These are phyloP conservation scores for Harringtonia lauricola DNA, from an alignment of 2,329 filamentous ascomycete genomes.

Conservation along the genomic window DNA sequence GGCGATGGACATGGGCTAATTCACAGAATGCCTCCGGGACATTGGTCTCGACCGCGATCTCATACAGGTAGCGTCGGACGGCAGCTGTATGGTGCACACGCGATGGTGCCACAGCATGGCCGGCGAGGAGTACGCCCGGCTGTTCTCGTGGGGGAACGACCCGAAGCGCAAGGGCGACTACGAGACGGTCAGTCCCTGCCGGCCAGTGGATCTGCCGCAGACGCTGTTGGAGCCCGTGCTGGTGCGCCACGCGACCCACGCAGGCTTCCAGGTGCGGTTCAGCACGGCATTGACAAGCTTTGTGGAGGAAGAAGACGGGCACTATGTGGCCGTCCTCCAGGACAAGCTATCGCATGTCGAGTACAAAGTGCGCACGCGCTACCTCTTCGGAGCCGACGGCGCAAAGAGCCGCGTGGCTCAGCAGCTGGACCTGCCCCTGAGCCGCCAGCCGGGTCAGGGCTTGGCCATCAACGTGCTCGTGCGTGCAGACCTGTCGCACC, in stretches of 20 bases:
- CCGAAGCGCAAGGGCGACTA: conserved; percentile 33
- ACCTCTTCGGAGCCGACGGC: conserved; percentile 49
- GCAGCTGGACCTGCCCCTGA: conserved; percentile 24
- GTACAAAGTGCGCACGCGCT: conserved; percentile 37
- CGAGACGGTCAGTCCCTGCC: conserved; percentile 31
- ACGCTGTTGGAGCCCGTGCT: conserved; percentile 37
- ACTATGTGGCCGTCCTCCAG: conserved; percentile 16
- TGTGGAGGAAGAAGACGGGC: conserved; percentile 15
- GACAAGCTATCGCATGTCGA: conserved; percentile 13
- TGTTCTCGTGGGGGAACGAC: conserved; percentile 39
- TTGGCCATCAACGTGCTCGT: conserved; percentile 29
- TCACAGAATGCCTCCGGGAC: conserved; percentile 41
- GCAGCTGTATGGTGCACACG: conserved; percentile 34
- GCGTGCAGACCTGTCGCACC: conserved; percentile 34
- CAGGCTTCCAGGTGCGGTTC: conserved; percentile 31
- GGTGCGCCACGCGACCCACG: conserved; percentile 25
- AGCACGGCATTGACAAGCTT: conserved; percentile 27
- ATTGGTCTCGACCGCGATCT: conserved; percentile 35
- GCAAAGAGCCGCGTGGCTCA: conserved; percentile 26
- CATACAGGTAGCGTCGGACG: conserved; percentile 22
- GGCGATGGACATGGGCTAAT: no score
- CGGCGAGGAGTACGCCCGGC: conserved; percentile 37
- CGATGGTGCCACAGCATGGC: conserved; percentile 42
- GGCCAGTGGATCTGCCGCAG: conserved; percentile 33
- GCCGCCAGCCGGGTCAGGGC: conserved; percentile 21